phyloP scores from a whole-genome alignment of 768 basidiomycete species.

The Leucocoprinus leucothites region DNA sequence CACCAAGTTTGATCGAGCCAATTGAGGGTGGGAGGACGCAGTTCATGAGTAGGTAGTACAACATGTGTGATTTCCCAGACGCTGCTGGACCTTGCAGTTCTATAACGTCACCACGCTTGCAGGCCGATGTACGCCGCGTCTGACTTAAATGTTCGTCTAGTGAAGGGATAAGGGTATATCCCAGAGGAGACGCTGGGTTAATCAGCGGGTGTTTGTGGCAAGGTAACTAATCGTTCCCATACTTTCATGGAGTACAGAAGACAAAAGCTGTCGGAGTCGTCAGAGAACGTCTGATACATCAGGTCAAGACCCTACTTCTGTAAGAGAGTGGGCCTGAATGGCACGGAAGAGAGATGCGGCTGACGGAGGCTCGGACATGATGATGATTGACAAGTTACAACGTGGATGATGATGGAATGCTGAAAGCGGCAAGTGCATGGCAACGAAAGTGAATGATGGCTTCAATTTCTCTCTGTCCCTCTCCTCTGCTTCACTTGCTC shows the following conservation, averaged over 20 bases:
- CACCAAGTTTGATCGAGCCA: conserved; percentile 35
- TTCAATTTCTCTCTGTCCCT: conserved; percentile 12
- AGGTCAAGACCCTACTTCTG: conserved; percentile 4
- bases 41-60: conserved; percentile 59
- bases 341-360: conserved; percentile 7
- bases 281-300: conserved; percentile 6
- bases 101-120: conserved; percentile 57
- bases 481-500: neutral
- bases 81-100: conserved; percentile 75
- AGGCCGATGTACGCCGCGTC: conserved; percentile 12
- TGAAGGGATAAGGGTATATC: conserved; percentile 27
- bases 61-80: conserved; percentile 77
- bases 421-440: conserved; percentile 5
- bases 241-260: conserved; percentile 38
- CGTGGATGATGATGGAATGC: neutral
- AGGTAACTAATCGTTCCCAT: conserved; percentile 3
- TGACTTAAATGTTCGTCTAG: conserved; percentile 29
- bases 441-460: conserved; percentile 6
- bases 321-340: conserved; percentile 14
- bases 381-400: neutral
- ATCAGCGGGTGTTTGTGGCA: conserved; percentile 5
- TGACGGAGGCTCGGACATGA: conserved; percentile 8
- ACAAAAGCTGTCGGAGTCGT: conserved; percentile 34
- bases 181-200: conserved; percentile 24
- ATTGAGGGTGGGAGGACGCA: conserved; percentile 50